Conservation (phyloP, 345 rosid genomes). For the Nasturtium officinale region DNA sequence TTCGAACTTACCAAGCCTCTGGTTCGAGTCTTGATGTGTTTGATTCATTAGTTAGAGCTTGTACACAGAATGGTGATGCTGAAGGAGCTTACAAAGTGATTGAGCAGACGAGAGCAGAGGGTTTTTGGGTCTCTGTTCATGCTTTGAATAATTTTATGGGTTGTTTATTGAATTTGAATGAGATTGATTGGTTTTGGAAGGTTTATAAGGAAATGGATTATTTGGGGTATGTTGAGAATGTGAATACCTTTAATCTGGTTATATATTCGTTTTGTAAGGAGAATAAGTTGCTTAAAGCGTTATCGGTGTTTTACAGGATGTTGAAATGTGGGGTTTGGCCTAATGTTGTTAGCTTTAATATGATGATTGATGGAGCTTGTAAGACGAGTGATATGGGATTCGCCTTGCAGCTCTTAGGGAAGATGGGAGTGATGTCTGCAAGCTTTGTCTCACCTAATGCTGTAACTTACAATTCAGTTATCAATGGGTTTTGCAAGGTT, state of each 20-base stretch:
- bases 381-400: constrained; percentile 48
- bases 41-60: constrained; percentile 69
- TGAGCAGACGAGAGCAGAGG: constrained; percentile 46
- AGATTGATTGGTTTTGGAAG: constrained; percentile 58
- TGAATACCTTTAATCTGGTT: constrained; percentile 62
- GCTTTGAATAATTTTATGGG: constrained; percentile 73
- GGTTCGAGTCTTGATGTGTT: constrained; percentile 55
- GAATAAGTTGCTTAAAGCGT: constrained; percentile 49
- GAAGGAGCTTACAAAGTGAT: constrained; percentile 61
- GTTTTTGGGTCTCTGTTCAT: constrained; percentile 53
- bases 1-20: constrained; percentile 45
- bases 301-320: constrained; percentile 58
- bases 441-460: constrained; percentile 50
- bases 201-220: constrained; percentile 54
- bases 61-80: constrained; percentile 51
- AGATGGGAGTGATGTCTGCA: constrained; percentile 57
- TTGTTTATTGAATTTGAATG: constrained; percentile 60
- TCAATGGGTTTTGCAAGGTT: constrained; percentile 65
- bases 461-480: constrained; percentile 59
- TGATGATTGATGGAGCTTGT: constrained; percentile 70
- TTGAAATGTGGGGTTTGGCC: constrained; percentile 67
- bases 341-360: constrained; percentile 68
- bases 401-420: constrained; percentile 48
- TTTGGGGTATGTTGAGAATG: constrained; percentile 59
- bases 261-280: constrained; percentile 66